A percentile compares a stretch with the other conserved stretches of the same genome.
Evolutionary conservation across 495 filamentous ascomycete genomes (phyloP).

Genomic region (Podospora australis): DNA sequence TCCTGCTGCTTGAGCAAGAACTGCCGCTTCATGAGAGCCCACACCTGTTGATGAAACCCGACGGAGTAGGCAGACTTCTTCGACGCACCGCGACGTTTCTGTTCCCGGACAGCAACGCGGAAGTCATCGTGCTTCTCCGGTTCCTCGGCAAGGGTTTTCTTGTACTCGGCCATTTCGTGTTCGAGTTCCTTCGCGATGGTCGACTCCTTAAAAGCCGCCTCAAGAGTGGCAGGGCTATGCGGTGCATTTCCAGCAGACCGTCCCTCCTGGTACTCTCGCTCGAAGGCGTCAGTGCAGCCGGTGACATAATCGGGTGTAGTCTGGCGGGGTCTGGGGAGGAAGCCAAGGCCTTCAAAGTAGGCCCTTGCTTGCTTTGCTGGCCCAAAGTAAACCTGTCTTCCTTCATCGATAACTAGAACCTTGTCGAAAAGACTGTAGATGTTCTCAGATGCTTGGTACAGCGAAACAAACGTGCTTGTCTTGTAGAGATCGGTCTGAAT

Average conservation of each 20-base stretch:
- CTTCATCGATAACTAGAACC: conserved; percentile 73
- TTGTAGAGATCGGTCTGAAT: conserved; percentile 75
- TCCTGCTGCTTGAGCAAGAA: conserved; percentile 83
- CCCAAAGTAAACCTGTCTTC: conserved; percentile 76
- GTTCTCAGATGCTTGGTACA: conserved; percentile 79
- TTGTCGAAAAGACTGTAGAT: conserved; percentile 88
- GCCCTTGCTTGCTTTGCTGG: conserved; percentile 58
- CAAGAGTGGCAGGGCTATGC: conserved; percentile 55
- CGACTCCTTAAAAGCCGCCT: conserved; percentile 62
- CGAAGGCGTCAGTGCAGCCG: conserved; percentile 74
- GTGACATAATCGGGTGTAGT: conserved; percentile 86
- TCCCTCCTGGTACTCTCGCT: conserved; percentile 67
- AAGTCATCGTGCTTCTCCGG: conserved; percentile 68
- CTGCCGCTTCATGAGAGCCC: conserved; percentile 76
- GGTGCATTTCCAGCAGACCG: conserved; percentile 57
- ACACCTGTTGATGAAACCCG: conserved; percentile 71
- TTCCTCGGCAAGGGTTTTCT: conserved; percentile 50
- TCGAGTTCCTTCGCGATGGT: conserved; percentile 48
- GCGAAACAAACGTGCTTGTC: conserved; percentile 69
- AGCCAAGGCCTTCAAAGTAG: conserved; percentile 82
- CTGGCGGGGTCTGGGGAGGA: conserved; percentile 67
- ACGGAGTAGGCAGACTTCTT: conserved; percentile 73
- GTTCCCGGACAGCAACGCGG: conserved; percentile 64
- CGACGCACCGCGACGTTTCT: conserved; percentile 62
- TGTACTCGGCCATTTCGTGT: conserved; percentile 63